Percentiles rank a stretch among this genome's conserved stretches.
Conservation (phyloP, 495 filamentous ascomycete genomes). For the Astrothelium macrocarpum region DNA sequence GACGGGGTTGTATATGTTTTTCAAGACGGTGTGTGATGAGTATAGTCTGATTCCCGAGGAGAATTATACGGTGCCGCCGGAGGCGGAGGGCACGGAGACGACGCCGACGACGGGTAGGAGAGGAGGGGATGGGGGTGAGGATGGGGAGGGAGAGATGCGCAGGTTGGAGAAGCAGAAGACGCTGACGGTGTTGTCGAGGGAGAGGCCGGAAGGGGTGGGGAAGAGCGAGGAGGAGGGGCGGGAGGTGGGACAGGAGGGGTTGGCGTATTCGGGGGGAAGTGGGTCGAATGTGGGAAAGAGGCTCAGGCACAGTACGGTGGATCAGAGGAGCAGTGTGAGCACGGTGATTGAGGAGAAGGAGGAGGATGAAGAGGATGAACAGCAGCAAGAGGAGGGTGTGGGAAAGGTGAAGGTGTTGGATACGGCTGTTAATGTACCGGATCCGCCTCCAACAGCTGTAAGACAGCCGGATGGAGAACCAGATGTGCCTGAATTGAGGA, state of each 20-base stretch:
- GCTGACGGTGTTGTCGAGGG: slow-evolving; percentile 6
- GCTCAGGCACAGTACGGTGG: slow-evolving; percentile 19
- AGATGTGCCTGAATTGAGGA: background rate
- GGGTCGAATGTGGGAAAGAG: slow-evolving; percentile 21
- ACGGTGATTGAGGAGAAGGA: slow-evolving; percentile 24
- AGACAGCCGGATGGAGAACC: background rate
- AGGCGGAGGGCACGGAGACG: slow-evolving; percentile 69
- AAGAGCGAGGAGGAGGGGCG: background rate
- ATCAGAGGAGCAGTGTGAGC: background rate
- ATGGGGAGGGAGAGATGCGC: slow-evolving; percentile 30
- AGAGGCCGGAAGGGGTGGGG: background rate
- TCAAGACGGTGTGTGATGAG: slow-evolving; percentile 90
- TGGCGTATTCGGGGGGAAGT: slow-evolving; percentile 7
- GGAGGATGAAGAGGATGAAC: slow-evolving; percentile 19
- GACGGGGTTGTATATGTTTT: slow-evolving; percentile 83
- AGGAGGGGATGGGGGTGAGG: slow-evolving; percentile 18
- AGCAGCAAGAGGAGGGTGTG: background rate
- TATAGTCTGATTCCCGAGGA: slow-evolving; percentile 84
- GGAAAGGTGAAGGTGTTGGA: background rate
- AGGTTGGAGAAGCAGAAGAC: slow-evolving; percentile 4
- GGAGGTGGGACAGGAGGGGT: background rate
- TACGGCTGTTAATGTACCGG: background rate
- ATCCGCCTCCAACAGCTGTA: background rate
- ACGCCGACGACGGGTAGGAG: background rate
- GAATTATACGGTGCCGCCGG: slow-evolving; percentile 87